Percentiles rank a stretch among this genome's conserved stretches.
These are phyloP conservation scores for Plenodomus biglobosus DNA, from an alignment of 2,329 filamentous ascomycete genomes.

Conservation along the genomic window DNA sequence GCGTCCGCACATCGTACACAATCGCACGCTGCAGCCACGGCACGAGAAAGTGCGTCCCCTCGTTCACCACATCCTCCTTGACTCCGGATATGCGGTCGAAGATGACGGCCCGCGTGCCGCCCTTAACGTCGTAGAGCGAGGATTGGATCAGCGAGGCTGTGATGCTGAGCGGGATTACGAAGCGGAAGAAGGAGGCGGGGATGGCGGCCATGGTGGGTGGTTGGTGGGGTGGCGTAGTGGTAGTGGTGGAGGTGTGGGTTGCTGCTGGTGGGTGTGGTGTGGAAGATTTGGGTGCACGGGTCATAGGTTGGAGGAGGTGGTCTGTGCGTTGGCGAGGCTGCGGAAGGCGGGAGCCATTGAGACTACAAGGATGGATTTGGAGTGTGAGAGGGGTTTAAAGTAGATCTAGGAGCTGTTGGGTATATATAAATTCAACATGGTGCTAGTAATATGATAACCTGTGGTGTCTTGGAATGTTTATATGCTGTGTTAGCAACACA, in stretches of 20 bases:
- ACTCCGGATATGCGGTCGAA: conserved; percentile 93
- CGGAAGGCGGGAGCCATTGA: no score
- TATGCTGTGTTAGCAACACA: no score
- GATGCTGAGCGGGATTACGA: conserved; percentile 72
- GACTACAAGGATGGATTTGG: neutral
- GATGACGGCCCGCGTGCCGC: conserved; percentile 92
- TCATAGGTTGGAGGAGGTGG: conserved; percentile 4
- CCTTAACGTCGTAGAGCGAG: conserved; percentile 95
- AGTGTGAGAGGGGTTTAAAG: neutral
- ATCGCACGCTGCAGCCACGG: conserved; percentile 96
- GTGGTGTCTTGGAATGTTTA: no score
- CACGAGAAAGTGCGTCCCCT: conserved; percentile 94
- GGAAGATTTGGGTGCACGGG: conserved; percentile 14
- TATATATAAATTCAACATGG: no score
- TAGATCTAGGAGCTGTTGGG: neutral
- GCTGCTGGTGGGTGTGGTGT: conserved; percentile 3
- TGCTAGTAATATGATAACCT: no score
- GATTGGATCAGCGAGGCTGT: conserved; percentile 69
- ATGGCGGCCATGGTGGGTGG: conserved; percentile 35
- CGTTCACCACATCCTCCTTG: conserved; percentile 87
- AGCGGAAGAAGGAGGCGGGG: conserved; percentile 44
- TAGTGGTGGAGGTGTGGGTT: conserved; percentile 17
- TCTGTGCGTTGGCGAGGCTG: neutral
- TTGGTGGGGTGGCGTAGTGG: conserved; percentile 4
- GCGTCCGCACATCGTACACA: conserved; percentile 95